phyloP scores from a whole-genome alignment of 2,329 filamentous ascomycete genomes.

The Stagonosporopsis tanaceti region DNA sequence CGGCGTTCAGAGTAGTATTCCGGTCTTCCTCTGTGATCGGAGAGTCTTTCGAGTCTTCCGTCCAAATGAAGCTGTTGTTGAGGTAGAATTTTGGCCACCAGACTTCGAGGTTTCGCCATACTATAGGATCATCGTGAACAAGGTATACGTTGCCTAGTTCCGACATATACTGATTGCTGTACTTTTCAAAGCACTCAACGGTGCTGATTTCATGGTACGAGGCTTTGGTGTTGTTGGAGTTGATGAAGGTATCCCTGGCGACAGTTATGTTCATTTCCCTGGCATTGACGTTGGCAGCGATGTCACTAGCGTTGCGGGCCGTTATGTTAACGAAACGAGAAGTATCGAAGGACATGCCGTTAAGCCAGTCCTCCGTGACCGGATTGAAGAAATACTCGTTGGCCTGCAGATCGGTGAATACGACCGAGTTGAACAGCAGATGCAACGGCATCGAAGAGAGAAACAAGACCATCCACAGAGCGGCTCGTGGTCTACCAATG shows the following conservation, averaged over 20 bases:
- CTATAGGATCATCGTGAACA: constrained; percentile 13
- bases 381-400: constrained; percentile 27
- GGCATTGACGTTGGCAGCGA: background rate
- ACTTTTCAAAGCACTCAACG: constrained; percentile 20
- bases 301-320: background rate
- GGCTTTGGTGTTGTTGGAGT: background rate
- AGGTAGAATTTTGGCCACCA: constrained; percentile 6
- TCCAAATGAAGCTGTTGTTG: constrained; percentile 5
- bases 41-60: background rate
- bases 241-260: background rate
- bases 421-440: constrained; percentile 30
- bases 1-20: background rate
- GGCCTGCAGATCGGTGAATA: constrained; percentile 26
- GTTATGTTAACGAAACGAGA: constrained; percentile 6
- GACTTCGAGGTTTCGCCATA: constrained; percentile 17
- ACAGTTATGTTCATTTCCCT: background rate
- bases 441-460: constrained; percentile 26
- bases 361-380: constrained; percentile 21
- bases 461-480: constrained; percentile 16
- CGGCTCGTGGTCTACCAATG: constrained; percentile 9
- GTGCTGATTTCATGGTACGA: background rate
- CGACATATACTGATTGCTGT: constrained; percentile 22
- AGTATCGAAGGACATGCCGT: constrained; percentile 16
- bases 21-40: background rate
- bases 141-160: constrained; percentile 24